A percentile compares a stretch with the other conserved stretches of the same genome.
phyloP scores from a whole-genome alignment of 306 rosid species.

The Inga laurina region DNA sequence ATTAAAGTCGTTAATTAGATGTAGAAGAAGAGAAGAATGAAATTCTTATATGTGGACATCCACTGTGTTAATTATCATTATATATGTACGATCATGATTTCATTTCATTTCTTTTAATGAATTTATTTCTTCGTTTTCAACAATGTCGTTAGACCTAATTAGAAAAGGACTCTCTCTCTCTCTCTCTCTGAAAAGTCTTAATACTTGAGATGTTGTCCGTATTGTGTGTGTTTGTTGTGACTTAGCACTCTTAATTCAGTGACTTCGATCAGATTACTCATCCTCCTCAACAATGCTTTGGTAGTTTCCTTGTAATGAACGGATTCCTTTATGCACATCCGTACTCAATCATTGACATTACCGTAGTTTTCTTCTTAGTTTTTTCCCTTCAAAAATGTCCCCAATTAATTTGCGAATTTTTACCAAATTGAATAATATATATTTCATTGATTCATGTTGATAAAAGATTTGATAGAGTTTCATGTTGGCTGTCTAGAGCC shows the following conservation, averaged over 20 bases:
- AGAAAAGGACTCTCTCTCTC: neutral
- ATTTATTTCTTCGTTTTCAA: neutral
- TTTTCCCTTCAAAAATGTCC: no score
- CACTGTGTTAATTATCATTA: neutral
- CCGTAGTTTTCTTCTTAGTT: no score
- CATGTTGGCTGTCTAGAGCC: no score
- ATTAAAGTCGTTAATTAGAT: neutral
- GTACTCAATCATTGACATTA: no score
- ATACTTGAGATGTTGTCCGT: neutral
- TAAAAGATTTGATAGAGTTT: no score
- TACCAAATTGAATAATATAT: neutral
- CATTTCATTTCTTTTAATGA: neutral
- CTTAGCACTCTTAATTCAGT: neutral
- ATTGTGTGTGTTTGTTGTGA: neutral
- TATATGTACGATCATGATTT: neutral
- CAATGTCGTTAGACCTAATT: neutral
- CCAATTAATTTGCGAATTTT: no score
- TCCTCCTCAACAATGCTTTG: neutral
- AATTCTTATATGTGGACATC: neutral
- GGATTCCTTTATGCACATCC: neutral
- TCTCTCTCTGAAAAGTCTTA: neutral
- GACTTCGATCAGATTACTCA: neutral
- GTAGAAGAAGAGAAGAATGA: neutral
- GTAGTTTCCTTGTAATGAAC: neutral
- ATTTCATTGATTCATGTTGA: no score